Evolutionary conservation across 2,329 filamentous ascomycete species (phyloP).

Genomic region (Phaeosphaeria sp.): DNA sequence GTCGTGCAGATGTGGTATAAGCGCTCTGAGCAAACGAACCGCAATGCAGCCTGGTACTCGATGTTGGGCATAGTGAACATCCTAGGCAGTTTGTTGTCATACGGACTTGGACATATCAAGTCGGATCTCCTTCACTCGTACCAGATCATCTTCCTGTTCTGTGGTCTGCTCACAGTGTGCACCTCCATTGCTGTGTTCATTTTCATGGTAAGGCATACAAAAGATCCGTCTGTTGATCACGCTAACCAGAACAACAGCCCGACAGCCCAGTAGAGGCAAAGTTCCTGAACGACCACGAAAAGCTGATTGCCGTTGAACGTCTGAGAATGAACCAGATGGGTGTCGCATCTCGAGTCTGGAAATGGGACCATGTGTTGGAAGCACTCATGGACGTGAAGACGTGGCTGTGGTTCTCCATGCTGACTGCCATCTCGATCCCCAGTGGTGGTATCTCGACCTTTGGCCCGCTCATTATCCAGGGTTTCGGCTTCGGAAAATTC

Average conservation of each 20-base stretch:
- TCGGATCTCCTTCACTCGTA: conserved; percentile 50
- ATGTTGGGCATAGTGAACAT: conserved; percentile 68
- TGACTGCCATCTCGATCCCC: conserved; percentile 53
- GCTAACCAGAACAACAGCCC: conserved; percentile 42
- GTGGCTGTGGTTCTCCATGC: conserved; percentile 63
- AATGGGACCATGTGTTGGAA: conserved; percentile 63
- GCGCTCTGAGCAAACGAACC: conserved; percentile 64
- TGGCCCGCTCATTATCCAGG: conserved; percentile 64
- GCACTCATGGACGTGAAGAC: conserved; percentile 65
- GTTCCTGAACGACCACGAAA: conserved; percentile 64
- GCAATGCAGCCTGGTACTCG: conserved; percentile 66
- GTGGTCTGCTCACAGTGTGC: conserved; percentile 56
- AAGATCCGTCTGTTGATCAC: background rate
- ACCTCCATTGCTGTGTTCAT: conserved; percentile 59
- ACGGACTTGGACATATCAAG: conserved; percentile 65
- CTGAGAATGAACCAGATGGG: conserved; percentile 52
- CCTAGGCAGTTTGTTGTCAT: conserved; percentile 62
- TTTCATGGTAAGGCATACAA: conserved; percentile 53
- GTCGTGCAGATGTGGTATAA: conserved; percentile 64
- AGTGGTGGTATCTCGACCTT: conserved; percentile 67
- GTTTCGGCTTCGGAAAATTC: conserved; percentile 64
- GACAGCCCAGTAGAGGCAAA: conserved; percentile 68
- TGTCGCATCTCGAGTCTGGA: conserved; percentile 54
- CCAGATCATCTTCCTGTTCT: conserved; percentile 48
- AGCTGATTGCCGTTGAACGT: conserved; percentile 65